Percentiles rank a stretch among this genome's conserved stretches.
These are phyloP conservation scores for Cicer chorassanicum DNA, from an alignment of 306 rosid species.

Conservation along the genomic window DNA sequence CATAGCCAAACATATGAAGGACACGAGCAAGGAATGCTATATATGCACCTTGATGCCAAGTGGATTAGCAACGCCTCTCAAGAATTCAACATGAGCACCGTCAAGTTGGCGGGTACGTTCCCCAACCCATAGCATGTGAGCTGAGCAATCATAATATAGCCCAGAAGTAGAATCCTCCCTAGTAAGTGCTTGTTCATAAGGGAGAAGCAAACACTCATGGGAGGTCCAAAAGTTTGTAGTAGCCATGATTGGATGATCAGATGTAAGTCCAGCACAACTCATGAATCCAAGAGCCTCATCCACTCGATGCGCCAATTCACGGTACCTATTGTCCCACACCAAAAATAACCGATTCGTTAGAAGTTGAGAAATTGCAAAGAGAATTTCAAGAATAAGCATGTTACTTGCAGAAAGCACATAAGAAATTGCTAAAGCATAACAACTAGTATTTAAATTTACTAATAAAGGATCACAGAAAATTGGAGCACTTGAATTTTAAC, in stretches of 20 bases:
- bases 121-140: constrained; percentile 69
- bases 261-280: constrained; percentile 55
- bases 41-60: constrained; percentile 62
- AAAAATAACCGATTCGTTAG: not conserved
- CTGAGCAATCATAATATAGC: constrained; percentile 62
- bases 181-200: constrained; percentile 62
- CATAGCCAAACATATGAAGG: constrained; percentile 7
- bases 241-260: constrained; percentile 59
- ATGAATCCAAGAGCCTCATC: constrained; percentile 66
- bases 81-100: constrained; percentile 67
- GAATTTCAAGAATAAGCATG: constrained; percentile 12
- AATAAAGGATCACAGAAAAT: constrained; percentile 10
- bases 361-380: constrained; percentile 21
- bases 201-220: constrained; percentile 63
- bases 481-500: constrained; percentile 4
- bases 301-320: constrained; percentile 60
- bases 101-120: constrained; percentile 68
- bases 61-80: constrained; percentile 65
- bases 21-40: not conserved
- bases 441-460: not conserved
- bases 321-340: constrained; percentile 47
- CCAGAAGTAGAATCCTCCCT: constrained; percentile 65
- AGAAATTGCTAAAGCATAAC: constrained; percentile 4
- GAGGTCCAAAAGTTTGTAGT: constrained; percentile 69
- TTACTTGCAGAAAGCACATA: constrained; percentile 27